A percentile compares a stretch with the other conserved stretches of the same genome.
These are phyloP conservation scores for Nicotiana undulata DNA, from an alignment of 257 asterid species.

Conservation along the genomic window DNA sequence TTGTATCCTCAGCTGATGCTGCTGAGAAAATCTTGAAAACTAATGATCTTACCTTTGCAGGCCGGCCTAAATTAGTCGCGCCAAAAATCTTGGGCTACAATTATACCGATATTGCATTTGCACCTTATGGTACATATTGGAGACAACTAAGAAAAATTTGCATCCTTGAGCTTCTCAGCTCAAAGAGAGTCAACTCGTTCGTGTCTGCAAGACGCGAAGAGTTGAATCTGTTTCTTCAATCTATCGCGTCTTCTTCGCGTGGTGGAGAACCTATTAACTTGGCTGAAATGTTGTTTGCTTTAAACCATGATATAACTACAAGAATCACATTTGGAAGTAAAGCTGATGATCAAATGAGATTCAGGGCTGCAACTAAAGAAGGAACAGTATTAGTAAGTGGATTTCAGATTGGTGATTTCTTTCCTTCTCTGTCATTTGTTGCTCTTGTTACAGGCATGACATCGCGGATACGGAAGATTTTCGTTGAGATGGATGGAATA, in stretches of 20 bases:
- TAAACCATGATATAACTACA: background rate
- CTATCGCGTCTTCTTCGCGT: background rate
- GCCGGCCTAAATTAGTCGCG: slow-evolving; percentile 1
- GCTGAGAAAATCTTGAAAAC: slow-evolving; percentile 20
- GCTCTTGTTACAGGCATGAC: slow-evolving; percentile 10
- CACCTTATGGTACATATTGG: slow-evolving; percentile 24
- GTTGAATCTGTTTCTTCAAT: background rate
- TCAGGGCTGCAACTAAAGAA: background rate
- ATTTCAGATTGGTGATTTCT: slow-evolving; percentile 12
- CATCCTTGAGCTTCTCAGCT: slow-evolving; percentile 13
- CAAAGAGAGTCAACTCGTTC: slow-evolving; percentile 8
- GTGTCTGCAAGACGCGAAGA: slow-evolving; percentile 10
- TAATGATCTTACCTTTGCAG: slow-evolving; percentile 13
- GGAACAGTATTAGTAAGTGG: background rate
- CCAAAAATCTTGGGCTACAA: slow-evolving; percentile 6
- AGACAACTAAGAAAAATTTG: slow-evolving; percentile 19
- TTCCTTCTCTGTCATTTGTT: slow-evolving; percentile 19
- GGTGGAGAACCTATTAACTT: background rate
- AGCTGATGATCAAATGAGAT: slow-evolving; percentile 13
- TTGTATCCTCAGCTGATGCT: slow-evolving; percentile 7
- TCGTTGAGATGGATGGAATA: background rate
- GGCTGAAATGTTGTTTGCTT: background rate
- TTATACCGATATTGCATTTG: slow-evolving; percentile 6
- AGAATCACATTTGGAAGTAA: slow-evolving; percentile 19
- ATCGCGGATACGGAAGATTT: background rate